phyloP scores from a whole-genome alignment of 176 grass and related monocot genomes.

The Hordeum marinum region DNA sequence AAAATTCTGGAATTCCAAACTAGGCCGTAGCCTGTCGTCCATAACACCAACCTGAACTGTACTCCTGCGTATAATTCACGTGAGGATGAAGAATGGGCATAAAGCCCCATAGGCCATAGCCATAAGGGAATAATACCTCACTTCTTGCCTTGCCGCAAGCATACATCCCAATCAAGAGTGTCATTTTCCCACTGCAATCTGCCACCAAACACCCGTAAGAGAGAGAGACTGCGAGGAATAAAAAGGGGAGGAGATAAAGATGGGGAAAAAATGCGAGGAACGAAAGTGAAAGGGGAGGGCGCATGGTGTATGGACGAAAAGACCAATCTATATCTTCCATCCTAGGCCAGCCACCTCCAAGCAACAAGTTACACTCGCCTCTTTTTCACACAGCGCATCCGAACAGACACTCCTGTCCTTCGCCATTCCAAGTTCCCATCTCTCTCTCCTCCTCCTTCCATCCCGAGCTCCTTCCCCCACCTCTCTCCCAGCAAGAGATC shows the following conservation, averaged over 20 bases:
- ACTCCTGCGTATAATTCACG: conserved; percentile 2
- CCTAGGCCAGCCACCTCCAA: conserved; percentile 24
- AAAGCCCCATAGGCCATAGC: conserved; percentile 20
- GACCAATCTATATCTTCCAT: conserved; percentile 46
- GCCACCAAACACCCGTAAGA: conserved; percentile 34
- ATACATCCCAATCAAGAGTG: conserved; percentile 47
- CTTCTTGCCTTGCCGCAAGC: conserved; percentile 19
- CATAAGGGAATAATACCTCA: conserved; percentile 42
- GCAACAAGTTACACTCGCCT: conserved; percentile 27
- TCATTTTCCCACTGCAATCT: conserved; percentile 48
- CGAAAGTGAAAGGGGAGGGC: conserved; percentile 30
- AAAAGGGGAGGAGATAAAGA: conserved; percentile 1
- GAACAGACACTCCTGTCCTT: conserved; percentile 40
- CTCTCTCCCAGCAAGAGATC: conserved; percentile 25
- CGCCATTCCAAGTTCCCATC: conserved; percentile 25
- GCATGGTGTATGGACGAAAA: conserved; percentile 50
- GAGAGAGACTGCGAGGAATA: conserved; percentile 11
- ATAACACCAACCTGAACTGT: not conserved
- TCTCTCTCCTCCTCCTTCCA: not conserved
- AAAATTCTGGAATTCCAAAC: not conserved
- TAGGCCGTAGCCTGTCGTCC: not conserved
- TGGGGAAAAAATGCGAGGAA: not conserved
- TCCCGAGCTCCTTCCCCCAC: not conserved
- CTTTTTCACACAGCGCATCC: conserved; percentile 42
- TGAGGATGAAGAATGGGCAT: conserved; percentile 17